Evolutionary conservation across 768 basidiomycete species (phyloP).

Genomic region (Trametes gibbosa): DNA sequence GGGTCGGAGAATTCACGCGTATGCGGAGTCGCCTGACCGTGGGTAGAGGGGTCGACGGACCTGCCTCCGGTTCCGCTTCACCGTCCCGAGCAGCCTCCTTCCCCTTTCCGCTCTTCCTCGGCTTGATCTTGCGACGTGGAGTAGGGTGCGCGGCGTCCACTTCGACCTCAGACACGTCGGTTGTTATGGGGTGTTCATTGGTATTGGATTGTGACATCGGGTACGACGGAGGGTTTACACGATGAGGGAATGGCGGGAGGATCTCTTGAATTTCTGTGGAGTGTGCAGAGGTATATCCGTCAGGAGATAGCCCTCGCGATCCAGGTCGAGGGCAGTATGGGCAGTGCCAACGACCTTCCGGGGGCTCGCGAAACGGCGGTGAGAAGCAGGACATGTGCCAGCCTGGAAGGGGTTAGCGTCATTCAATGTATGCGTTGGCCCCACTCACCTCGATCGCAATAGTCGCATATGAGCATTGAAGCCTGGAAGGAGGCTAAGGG

Average conservation of each 20-base stretch:
- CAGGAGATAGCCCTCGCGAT: conserved; percentile 19
- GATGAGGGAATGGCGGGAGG: conserved; percentile 7
- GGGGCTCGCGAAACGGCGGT: conserved; percentile 68
- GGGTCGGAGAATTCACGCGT: conserved; percentile 39
- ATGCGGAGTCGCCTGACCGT: conserved; percentile 45
- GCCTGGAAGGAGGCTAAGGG: conserved; percentile 41
- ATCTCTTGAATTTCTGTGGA: conserved; percentile 5
- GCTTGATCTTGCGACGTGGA: conserved; percentile 32
- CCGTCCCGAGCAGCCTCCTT: conserved; percentile 17
- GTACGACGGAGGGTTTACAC: conserved; percentile 43
- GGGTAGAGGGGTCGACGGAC: conserved; percentile 12
- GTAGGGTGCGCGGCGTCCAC: conserved; percentile 30
- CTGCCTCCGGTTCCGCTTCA: conserved; percentile 25
- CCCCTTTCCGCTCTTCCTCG: conserved; percentile 29
- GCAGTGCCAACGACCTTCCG: conserved; percentile 78
- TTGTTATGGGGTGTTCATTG: conserved; percentile 24
- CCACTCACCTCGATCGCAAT: conserved; percentile 76
- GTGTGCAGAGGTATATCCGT: neutral
- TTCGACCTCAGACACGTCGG: conserved; percentile 32
- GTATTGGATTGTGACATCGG: conserved; percentile 17
- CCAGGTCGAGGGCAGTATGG: conserved; percentile 51
- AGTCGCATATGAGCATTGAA: conserved; percentile 87
- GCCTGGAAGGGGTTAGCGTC: conserved; percentile 40
- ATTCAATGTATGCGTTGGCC: neutral
- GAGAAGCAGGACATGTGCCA: conserved; percentile 83